phyloP scores from a whole-genome alignment of 176 grass and related monocot genomes.

The Oropetium thomaeum region DNA sequence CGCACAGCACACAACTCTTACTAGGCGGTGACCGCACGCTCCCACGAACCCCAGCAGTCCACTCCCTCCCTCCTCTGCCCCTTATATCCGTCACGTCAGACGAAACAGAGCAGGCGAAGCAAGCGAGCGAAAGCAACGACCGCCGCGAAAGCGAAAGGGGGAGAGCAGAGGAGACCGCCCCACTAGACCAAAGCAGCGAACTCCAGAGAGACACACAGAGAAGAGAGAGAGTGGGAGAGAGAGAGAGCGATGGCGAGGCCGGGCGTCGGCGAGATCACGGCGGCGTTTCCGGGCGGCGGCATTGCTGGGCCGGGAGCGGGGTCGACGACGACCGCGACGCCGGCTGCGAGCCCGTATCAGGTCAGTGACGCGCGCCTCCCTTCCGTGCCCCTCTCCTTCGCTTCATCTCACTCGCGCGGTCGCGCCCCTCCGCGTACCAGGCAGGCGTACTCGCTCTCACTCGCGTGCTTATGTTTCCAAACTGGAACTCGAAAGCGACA shows the following conservation, averaged over 20 bases:
- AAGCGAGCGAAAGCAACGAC: constrained; percentile 30
- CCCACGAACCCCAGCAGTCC: background rate
- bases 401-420: background rate
- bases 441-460: background rate
- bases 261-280: constrained; percentile 38
- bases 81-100: background rate
- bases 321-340: constrained; percentile 2
- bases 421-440: background rate
- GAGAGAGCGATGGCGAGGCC: constrained; percentile 28
- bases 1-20: background rate
- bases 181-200: constrained; percentile 18
- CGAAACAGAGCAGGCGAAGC: constrained; percentile 36
- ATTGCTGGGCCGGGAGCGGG: constrained; percentile 1
- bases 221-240: background rate
- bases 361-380: background rate
- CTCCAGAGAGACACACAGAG: background rate
- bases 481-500: background rate
- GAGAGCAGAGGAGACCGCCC: constrained; percentile 6
- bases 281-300: constrained; percentile 9
- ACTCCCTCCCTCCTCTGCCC: background rate
- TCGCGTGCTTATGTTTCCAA: background rate
- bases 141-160: constrained; percentile 36
- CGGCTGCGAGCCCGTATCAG: constrained; percentile 47
- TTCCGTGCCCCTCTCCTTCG: background rate
- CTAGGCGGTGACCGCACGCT: background rate